phyloP scores from a whole-genome alignment of 208 protist genomes.

The Paratrypanosoma confusum region DNA sequence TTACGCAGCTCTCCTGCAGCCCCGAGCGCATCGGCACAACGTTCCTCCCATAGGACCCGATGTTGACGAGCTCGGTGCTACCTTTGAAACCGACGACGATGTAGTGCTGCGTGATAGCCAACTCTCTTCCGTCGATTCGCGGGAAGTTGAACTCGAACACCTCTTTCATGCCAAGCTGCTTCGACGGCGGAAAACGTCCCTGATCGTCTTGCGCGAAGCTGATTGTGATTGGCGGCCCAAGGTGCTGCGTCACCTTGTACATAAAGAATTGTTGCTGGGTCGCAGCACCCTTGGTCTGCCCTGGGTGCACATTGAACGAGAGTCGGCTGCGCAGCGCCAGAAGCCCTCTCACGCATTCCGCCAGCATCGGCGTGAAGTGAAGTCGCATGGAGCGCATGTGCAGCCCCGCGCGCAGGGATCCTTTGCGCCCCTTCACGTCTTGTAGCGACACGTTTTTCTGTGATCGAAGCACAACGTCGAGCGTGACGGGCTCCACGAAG shows the following conservation, averaged over 20 bases:
- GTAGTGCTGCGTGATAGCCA: conserved; percentile 33
- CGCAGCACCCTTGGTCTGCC: not conserved
- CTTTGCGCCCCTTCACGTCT: conserved; percentile 17
- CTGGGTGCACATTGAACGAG: conserved; percentile 2
- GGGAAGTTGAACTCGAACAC: conserved; percentile 54
- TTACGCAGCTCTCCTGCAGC: conserved; percentile 15
- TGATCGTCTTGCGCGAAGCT: conserved; percentile 11
- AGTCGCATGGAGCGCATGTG: conserved; percentile 13
- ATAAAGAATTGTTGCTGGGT: conserved; percentile 15
- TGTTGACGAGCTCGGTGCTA: conserved; percentile 5
- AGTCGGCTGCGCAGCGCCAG: conserved; percentile 11
- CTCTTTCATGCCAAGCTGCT: conserved; percentile 11
- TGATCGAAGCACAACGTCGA: conserved; percentile 7
- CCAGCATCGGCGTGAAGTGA: conserved; percentile 20
- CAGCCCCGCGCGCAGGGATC: conserved; percentile 8
- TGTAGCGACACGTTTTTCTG: conserved; percentile 15
- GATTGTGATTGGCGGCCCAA: conserved; percentile 8
- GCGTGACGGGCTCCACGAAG: conserved; percentile 17
- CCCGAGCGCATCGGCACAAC: conserved; percentile 6
- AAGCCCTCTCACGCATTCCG: conserved; percentile 11
- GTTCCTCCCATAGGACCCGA: conserved; percentile 5
- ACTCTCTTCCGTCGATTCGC: conserved; percentile 37
- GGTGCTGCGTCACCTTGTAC: conserved; percentile 21
- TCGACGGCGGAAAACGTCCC: conserved; percentile 5
- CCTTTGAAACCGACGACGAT: conserved; percentile 19